These are phyloP conservation scores for Aspergillus udagawae DNA, from an alignment of 2,329 filamentous ascomycete genomes.

Conservation along the genomic window DNA sequence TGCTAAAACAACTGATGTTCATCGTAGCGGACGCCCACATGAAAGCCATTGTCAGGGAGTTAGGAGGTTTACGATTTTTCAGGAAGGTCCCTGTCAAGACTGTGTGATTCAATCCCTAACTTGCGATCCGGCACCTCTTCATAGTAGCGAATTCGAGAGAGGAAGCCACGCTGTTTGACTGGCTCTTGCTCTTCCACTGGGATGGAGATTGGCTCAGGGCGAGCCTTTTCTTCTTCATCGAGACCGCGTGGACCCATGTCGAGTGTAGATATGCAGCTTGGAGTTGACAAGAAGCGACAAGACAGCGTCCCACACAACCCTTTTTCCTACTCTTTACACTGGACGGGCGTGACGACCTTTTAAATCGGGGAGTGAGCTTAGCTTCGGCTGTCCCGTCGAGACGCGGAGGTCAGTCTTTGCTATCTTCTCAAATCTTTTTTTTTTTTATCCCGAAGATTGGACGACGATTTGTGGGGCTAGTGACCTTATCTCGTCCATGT, in stretches of 20 bases:
- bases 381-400: background rate
- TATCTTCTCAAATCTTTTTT: background rate
- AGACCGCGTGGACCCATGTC: conserved; percentile 6
- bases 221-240: conserved; percentile 11
- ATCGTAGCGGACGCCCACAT: conserved; percentile 52
- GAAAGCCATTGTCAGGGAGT: conserved; percentile 48
- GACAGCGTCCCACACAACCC: background rate
- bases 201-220: conserved; percentile 9
- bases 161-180: conserved; percentile 12
- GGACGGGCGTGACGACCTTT: background rate
- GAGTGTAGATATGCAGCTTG: background rate
- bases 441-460: background rate
- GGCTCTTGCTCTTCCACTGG: conserved; percentile 11
- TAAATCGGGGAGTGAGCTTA: background rate
- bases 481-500: background rate
- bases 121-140: conserved; percentile 45
- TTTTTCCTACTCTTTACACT: background rate
- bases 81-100: conserved; percentile 44
- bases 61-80: conserved; percentile 24
- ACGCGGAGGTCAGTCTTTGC: background rate
- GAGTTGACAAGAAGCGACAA: background rate
- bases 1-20: conserved; percentile 51
- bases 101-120: conserved; percentile 49
- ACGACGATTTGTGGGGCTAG: background rate
- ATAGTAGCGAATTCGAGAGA: conserved; percentile 31